Evolutionary conservation across 2,329 filamentous ascomycete species (phyloP).

Genomic region (Fusarium tricinctum): DNA sequence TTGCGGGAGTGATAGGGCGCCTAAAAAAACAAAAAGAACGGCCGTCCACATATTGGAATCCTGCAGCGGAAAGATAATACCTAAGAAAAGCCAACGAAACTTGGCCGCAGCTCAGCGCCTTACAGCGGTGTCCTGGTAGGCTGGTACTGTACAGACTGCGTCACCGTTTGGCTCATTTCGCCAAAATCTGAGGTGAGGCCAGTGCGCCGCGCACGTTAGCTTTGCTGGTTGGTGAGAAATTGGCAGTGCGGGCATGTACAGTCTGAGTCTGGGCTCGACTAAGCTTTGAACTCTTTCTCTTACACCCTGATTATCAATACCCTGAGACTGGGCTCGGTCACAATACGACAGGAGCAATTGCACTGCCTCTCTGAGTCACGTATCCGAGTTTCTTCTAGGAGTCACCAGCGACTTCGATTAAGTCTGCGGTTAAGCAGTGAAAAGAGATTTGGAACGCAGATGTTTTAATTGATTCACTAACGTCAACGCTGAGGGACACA

Average conservation of each 20-base stretch:
- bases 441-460: background rate
- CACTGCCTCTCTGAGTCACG: constrained; percentile 43
- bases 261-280: constrained; percentile 43
- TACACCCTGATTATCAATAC: constrained; percentile 44
- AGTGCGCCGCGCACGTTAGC: constrained; percentile 47
- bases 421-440: background rate
- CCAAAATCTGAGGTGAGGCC: constrained; percentile 35
- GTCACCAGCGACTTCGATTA: constrained; percentile 12
- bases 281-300: constrained; percentile 36
- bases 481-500: constrained; percentile 13
- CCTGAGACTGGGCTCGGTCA: constrained; percentile 4
- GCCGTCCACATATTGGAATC: constrained; percentile 29
- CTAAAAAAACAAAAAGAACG: constrained; percentile 31
- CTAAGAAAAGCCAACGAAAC: constrained; percentile 39
- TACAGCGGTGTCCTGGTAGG: constrained; percentile 36
- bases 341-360: constrained; percentile 18
- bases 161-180: constrained; percentile 48
- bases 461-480: constrained; percentile 19
- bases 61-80: constrained; percentile 18
- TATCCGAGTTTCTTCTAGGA: constrained; percentile 25
- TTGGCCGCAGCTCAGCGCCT: constrained; percentile 42
- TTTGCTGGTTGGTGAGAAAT: constrained; percentile 36
- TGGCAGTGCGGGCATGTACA: constrained; percentile 29
- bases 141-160: constrained; percentile 42
- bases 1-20: constrained; percentile 37